Evolutionary conservation across 768 basidiomycete genomes (phyloP).

Genomic region (Hysterangium stoloniferum): DNA sequence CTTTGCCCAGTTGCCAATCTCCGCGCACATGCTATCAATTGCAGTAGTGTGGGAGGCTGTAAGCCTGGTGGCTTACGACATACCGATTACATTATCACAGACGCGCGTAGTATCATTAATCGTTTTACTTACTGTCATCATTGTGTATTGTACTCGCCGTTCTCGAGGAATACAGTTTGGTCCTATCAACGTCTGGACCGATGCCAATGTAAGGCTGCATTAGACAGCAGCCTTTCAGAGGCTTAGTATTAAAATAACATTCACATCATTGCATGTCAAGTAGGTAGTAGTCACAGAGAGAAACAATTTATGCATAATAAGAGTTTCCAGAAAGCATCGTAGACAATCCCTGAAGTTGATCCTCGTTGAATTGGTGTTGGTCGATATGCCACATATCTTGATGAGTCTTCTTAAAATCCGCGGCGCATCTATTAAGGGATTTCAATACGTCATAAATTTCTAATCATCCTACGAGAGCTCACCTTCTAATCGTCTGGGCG

Average conservation of each 20-base stretch:
- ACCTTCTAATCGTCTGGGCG: slow-evolving; percentile 81
- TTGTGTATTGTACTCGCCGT: too few species aligned
- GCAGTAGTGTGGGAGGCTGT: not conserved
- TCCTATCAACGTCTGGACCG: too few species aligned
- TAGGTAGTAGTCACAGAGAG: too few species aligned
- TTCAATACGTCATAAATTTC: slow-evolving; percentile 11
- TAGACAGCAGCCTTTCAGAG: too few species aligned
- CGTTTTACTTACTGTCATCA: too few species aligned
- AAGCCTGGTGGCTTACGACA: not conserved
- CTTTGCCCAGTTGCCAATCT: not conserved
- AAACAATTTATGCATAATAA: slow-evolving; percentile 50
- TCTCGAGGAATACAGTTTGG: too few species aligned
- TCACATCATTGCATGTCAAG: too few species aligned
- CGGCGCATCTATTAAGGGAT: slow-evolving; percentile 35
- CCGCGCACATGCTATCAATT: too few species aligned
- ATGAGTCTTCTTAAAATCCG: slow-evolving; percentile 72
- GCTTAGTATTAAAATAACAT: too few species aligned
- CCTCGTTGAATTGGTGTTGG: slow-evolving; percentile 79
- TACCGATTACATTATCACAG: not conserved
- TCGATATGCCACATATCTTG: slow-evolving; percentile 92
- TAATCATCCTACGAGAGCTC: slow-evolving; percentile 9
- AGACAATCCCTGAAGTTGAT: slow-evolving; percentile 79
- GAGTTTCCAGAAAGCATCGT: slow-evolving; percentile 88
- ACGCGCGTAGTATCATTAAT: too few species aligned
- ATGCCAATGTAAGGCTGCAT: too few species aligned